phyloP scores from a whole-genome alignment of 2,329 filamentous ascomycete species.

The Aureobasidium sp. region DNA sequence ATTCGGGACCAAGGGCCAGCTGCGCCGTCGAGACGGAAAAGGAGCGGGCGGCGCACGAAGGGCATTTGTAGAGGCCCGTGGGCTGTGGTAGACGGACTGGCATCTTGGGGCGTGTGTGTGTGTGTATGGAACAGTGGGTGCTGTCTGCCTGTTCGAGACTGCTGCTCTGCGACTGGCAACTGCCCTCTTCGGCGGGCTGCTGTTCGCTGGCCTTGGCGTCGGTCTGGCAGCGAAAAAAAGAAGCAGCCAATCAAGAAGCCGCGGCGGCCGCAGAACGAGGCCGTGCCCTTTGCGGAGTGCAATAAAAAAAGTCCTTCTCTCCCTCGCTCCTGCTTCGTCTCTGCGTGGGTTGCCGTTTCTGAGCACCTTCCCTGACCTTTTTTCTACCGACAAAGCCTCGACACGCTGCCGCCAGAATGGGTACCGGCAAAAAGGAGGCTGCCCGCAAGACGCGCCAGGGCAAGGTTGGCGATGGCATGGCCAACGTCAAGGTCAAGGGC shows the following conservation, averaged over 20 bases:
- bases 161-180: neutral
- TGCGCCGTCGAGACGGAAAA: conserved; percentile 40
- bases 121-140: neutral
- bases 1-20: conserved; percentile 63
- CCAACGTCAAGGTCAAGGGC: conserved; percentile 86
- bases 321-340: conserved; percentile 2
- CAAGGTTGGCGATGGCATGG: conserved; percentile 76
- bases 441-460: conserved; percentile 75
- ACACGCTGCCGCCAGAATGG: conserved; percentile 50
- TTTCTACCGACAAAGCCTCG: neutral
- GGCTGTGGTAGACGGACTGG: conserved; percentile 11
- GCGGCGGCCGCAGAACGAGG: neutral
- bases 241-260: neutral
- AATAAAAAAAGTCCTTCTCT: conserved; percentile 7
- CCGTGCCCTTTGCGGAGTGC: neutral
- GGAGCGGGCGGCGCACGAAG: conserved; percentile 22
- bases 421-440: conserved; percentile 85
- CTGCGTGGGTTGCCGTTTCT: conserved; percentile 6
- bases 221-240: neutral
- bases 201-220: conserved; percentile 6
- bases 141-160: neutral
- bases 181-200: neutral
- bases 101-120: neutral
- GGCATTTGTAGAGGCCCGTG: conserved; percentile 23
- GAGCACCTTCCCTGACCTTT: neutral